Base-by-base conservation (phyloP, 768 basidiomycete species). In the Kwoniella heveanensis region DNA sequence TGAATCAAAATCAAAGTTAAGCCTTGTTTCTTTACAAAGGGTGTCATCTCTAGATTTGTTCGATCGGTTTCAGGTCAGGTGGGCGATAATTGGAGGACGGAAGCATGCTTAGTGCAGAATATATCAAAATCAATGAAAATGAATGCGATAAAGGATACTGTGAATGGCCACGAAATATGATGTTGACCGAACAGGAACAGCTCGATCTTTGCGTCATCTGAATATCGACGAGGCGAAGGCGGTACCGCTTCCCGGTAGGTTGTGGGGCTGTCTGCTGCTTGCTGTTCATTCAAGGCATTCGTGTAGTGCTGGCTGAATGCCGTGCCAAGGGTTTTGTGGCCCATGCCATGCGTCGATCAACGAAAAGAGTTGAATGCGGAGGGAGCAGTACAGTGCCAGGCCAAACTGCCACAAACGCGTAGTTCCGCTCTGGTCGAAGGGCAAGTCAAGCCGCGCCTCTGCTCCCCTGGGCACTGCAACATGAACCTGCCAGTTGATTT, bases 361-460 rank as follows among this genome's bases (percentile, higher is more conserved):
- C n/a, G n/a, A n/a, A n/a, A n/a, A n/a, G n/a, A n/a, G n/a, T 9
- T 19, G 17, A 44, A 27, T 50, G 48, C 8, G 5, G 17, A 24
- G 21, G 21, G 12, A 2, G 17, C 21, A 6, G 22, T 22, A 2
- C 9, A 17, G 21, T 10, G n/a, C n/a, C n/a, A n/a, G n/a, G n/a
- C 48, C 48, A 52, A 52, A 52, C 25, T 52, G 51, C 51, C 51
- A 52, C 51, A 52, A 25, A n/a, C n/a, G 25, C 25, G 9, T 26
- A 27, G 24, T 52, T 27, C 48, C 48, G 48, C n/a, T n/a, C n/a
- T n/a, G n/a, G 49, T 51, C 24, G 25, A 10, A 13, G n/a, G 49
- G 12, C 26, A 17, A 26, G 10, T 21, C 49, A 13, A n/a, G n/a
- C n/a, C n/a, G n/a, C n/a, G n/a, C n/a, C n/a, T n/a, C n/a, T n/a